Base-by-base conservation (phyloP, 306 rosid genomes). In the Acacia crassicarpa region DNA sequence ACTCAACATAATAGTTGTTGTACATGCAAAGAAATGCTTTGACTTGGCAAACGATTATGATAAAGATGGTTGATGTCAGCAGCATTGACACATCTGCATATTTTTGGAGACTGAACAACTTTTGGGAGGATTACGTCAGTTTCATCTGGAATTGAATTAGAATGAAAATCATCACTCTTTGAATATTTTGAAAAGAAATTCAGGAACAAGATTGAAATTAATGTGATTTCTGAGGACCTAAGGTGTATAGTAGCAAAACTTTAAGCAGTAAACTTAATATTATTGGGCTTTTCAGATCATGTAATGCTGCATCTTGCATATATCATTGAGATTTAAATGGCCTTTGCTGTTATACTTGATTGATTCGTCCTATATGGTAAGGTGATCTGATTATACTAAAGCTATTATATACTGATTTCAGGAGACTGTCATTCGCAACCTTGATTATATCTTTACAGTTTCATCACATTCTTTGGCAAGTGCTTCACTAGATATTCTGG, bases 401-500 rank as follows among this genome's bases (percentile, higher is more conserved):
- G 75, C 35, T 71, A 4, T 45, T 71, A 8, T 14, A 32, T 71
- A 25, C 76, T 44, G 69, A 80, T 84, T 67, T 81, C 98, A 95
- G 99, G 98, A 93, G 12, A 89, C 92, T 78, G 94, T 86, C 45
- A 86, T 95, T 78, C 93, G 94, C 82, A 95, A 93, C 89, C 97
- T 92, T 78, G 98, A 95, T 83, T 93, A 93, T 38, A 84, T 92
- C 77, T 89, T 93, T 46, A 83, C 86, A 6, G 91, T 92, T 82
- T 90, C 99, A 41, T 75, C 99, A 62, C 94, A 92, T 83, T 85
- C 98, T 54, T 54, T 91, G 66, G 87, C 92, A 61, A 89, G 83
- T 82, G 91, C 96, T 38, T 84, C 98, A 20, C 82, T 80, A 30
- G 97, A 93, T 84, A 65, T 93, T 86, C 72, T 95, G 80, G 97